Evolutionary conservation across 73 alveolate species (phyloP).

Genomic region (Strombidium stylifer): DNA sequence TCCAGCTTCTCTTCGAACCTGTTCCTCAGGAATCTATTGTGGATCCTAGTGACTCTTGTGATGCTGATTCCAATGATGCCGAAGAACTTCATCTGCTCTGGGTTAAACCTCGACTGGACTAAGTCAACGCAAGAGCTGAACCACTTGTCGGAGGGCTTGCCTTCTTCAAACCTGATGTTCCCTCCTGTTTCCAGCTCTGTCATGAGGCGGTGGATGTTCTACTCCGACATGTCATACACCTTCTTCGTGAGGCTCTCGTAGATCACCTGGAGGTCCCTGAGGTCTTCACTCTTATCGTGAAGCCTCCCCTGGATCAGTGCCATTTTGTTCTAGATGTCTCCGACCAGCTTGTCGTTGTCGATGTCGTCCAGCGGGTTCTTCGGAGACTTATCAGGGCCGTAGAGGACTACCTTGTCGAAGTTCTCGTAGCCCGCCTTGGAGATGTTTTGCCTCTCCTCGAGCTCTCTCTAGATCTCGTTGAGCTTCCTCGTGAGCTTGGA

Average conservation of each 20-base stretch:
- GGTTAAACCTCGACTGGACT: slow-evolving; percentile 24
- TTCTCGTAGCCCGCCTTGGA: background rate
- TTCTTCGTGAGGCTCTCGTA: slow-evolving; percentile 16
- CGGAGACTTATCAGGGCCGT: background rate
- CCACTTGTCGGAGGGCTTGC: slow-evolving; percentile 48
- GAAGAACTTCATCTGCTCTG: slow-evolving; percentile 41
- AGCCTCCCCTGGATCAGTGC: slow-evolving; percentile 40
- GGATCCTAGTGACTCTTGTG: slow-evolving; percentile 50
- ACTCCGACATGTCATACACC: slow-evolving; percentile 51
- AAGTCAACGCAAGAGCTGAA: slow-evolving; percentile 29
- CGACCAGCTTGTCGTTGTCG: slow-evolving; percentile 42
- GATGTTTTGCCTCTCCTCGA: slow-evolving; percentile 38
- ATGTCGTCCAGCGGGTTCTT: slow-evolving; percentile 32
- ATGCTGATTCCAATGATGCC: slow-evolving; percentile 40
- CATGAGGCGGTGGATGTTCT: slow-evolving; percentile 61
- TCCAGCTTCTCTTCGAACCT: slow-evolving; percentile 56
- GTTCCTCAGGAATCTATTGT: slow-evolving; percentile 49
- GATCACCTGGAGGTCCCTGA: slow-evolving; percentile 21
- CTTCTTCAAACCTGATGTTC: slow-evolving; percentile 60
- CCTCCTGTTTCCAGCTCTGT: slow-evolving; percentile 92
- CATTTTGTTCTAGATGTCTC: slow-evolving; percentile 41
- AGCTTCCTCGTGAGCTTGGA: slow-evolving; percentile 41
- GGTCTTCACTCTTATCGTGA: slow-evolving; percentile 47
- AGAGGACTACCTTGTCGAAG: background rate
- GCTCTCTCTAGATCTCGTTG: slow-evolving; percentile 33